Base-by-base conservation (phyloP, 164 flowering plant species). In the Magnolia changhungtana region DNA sequence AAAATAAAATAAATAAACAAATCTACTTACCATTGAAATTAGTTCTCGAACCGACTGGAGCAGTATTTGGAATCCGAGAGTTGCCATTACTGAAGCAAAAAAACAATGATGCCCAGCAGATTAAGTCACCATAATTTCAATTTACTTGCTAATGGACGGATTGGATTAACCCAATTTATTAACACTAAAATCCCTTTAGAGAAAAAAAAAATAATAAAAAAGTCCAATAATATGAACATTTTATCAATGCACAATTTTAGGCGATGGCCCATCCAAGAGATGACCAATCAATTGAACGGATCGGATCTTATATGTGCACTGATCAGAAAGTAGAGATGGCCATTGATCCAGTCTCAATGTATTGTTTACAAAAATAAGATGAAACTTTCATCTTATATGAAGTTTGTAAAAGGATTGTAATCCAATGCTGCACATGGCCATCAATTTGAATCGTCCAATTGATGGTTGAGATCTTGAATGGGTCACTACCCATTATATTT, bases 51-150 rank as follows among this genome's bases (percentile, higher is more conserved):
- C 84, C 24, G 96, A 89, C 75, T 91, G 94, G 0, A 91, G 63
- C 76, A 90, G 21, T n/a, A 91, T 86, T 74, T 91, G 94, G 19
- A 91, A 65, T 51, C 96, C 96, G 3, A 91, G 87, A 75, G 96
- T 89, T 31, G 94, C 94, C 96, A 91, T 91, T 23, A 90, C 87
- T 58, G 94, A 91, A 59, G 96, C 96, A 83, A 91, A 83, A 91
- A 91, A 37, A 90, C 94, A 72, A 90, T 80, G 68, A 91, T 90
- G 0, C 96, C 96, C 94, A 89, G 89, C 45, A 37, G n/a, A 63
- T 75, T 7, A 11, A 6, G 19, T 50, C 63, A 11, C 67, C 8
- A 2, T 16, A 55, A 55, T 55, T 55, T 37, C 13, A 55, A 9
- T 55, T 55, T 55, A 55, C 13, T 55, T 11, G 61, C 61, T 37